These are phyloP conservation scores for Babesia ovata DNA, from an alignment of 169 alveolate genomes.

Conservation along the genomic window DNA sequence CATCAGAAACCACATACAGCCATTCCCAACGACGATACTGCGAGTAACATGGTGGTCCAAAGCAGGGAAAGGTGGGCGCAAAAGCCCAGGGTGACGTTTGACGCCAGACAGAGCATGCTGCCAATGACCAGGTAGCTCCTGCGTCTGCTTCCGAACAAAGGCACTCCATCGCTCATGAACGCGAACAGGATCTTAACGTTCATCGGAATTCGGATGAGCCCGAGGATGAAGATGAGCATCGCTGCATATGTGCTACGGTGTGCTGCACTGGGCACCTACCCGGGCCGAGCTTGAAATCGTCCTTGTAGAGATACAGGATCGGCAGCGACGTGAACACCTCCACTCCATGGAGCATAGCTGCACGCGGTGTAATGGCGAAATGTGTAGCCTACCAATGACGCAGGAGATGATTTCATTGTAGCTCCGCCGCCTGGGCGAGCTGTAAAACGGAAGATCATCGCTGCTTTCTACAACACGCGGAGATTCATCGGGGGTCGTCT, in stretches of 20 bases:
- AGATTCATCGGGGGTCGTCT: constrained; percentile 42
- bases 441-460: constrained; percentile 25
- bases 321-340: constrained; percentile 84
- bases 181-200: constrained; percentile 85
- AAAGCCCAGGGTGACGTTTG: constrained; percentile 59
- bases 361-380: neutral
- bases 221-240: constrained; percentile 73
- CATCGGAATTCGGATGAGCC: constrained; percentile 84
- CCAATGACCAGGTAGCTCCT: constrained; percentile 82
- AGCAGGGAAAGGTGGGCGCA: constrained; percentile 57
- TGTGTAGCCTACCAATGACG: constrained; percentile 34
- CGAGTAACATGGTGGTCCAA: constrained; percentile 71
- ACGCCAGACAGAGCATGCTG: constrained; percentile 72
- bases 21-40: constrained; percentile 72
- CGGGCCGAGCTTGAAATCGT: constrained; percentile 79
- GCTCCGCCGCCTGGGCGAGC: constrained; percentile 13
- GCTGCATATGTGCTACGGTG: constrained; percentile 67
- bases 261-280: constrained; percentile 45
- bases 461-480: neutral
- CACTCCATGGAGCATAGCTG: constrained; percentile 86
- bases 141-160: constrained; percentile 84
- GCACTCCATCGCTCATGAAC: constrained; percentile 81
- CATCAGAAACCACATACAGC: constrained; percentile 53
- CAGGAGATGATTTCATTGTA: constrained; percentile 61
- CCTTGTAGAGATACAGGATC: constrained; percentile 83